Evolutionary conservation across 805 yeast genomes (phyloP), one percentile per base, ranked within the genome.

Genomic region (Spathaspora passalidarum): DNA sequence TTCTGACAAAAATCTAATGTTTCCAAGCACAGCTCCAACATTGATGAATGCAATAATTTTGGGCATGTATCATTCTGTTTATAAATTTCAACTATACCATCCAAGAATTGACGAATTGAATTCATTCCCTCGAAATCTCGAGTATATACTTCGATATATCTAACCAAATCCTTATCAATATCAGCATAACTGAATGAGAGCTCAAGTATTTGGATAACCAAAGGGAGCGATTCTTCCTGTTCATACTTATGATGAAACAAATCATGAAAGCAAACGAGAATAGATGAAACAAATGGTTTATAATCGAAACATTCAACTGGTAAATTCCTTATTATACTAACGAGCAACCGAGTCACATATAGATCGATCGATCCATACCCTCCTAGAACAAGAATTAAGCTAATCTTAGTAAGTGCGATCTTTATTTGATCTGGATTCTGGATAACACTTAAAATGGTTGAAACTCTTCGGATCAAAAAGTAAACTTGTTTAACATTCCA

Each of bases 401-500:
- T 75, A 17, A 78, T 43, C 44, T 59, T 65, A 45, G 79, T 60
- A 5, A 78, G 32, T 21, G 49, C 43, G 4, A 57, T 11, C 1
- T 53, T 7, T 37, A 50, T 59, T 14, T 66, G 66, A 2, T 61
- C 56, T 18, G 38, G 22, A 18, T 61, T 49, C 1, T 53, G 19
- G 0, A 69, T 45, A 1, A 46, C 18, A 0, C 57, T 53, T 2
- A 74, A 36, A 2, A 55, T 36, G 2, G 58, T 26, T 2, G 72
- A 44, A 2, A 72, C 19, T 19, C 67, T 62, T n/a, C 73, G 59
- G 1, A 65, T 35, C 2, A 78, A 41, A 53, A 77, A 76, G 49
- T 68, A 69, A 5, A 68, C 54, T 6, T 51, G 52, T 3, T 60
- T 56, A 1, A 61, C 44, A 1, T 52, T 37, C 81, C 81, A 78